Percentiles rank a stretch among this genome's conserved stretches.
Evolutionary conservation across 1,284 basidiomycete genomes (phyloP).

Genomic region (Irpex sp.): DNA sequence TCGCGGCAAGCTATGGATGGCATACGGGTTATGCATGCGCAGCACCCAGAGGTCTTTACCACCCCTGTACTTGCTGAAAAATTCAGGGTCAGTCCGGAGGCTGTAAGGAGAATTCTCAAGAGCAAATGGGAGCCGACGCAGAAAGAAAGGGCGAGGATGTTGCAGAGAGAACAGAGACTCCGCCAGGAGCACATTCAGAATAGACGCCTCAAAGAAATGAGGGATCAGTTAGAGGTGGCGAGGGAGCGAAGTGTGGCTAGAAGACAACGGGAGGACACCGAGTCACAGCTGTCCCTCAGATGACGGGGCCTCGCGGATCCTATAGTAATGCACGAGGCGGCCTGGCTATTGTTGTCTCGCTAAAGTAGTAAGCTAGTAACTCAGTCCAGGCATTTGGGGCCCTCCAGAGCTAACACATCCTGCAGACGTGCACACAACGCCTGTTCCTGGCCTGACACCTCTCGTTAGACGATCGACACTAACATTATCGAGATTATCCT

Average conservation of each 20-base stretch:
- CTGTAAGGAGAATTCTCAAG: slow-evolving; percentile 79
- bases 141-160: slow-evolving; percentile 51
- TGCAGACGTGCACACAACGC: not conserved
- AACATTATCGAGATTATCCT: slow-evolving; percentile 4
- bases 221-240: slow-evolving; percentile 25
- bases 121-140: slow-evolving; percentile 73
- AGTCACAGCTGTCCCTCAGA: slow-evolving; percentile 10
- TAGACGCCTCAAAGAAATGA: slow-evolving; percentile 41
- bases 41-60: slow-evolving; percentile 69
- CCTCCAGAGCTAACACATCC: not conserved
- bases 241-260: slow-evolving; percentile 6
- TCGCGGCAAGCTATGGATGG: slow-evolving; percentile 91
- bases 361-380: not conserved
- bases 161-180: slow-evolving; percentile 53
- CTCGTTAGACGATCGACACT: not conserved
- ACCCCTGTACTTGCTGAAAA: slow-evolving; percentile 71
- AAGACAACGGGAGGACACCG: slow-evolving; percentile 9
- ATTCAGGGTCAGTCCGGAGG: slow-evolving; percentile 86
- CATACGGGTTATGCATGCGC: slow-evolving; percentile 66
- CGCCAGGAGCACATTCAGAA: slow-evolving; percentile 40
- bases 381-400: not conserved
- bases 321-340: not conserved
- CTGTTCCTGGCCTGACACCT: not conserved
- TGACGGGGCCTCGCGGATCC: slow-evolving; percentile 6
- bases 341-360: not conserved